Conservation (phyloP, 2,329 filamentous ascomycete species). For the Coleophoma eucalyptorum region DNA sequence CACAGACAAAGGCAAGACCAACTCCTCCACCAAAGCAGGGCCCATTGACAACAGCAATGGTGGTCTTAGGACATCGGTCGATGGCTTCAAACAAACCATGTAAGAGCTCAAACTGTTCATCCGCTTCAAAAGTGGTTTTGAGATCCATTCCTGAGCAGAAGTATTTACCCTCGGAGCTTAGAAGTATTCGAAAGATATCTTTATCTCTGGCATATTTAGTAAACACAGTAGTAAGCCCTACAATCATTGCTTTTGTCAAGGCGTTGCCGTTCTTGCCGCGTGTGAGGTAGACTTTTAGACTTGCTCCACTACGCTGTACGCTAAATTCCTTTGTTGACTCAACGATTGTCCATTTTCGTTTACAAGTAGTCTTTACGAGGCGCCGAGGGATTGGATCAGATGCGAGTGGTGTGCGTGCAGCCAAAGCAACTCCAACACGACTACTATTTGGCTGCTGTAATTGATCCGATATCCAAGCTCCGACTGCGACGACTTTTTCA, state of each 20-base stretch:
- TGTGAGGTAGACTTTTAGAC: constrained; percentile 28
- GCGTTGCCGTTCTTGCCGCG: constrained; percentile 34
- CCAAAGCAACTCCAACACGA: constrained; percentile 39
- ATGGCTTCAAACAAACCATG: constrained; percentile 32
- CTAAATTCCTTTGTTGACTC: constrained; percentile 13
- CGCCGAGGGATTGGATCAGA: not conserved
- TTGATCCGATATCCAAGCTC: constrained; percentile 52
- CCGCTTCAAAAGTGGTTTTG: not conserved
- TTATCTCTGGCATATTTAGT: constrained; percentile 16
- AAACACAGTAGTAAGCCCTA: constrained; percentile 26
- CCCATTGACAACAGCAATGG: constrained; percentile 36
- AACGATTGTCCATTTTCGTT: not conserved
- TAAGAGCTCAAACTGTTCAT: constrained; percentile 17
- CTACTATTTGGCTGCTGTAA: constrained; percentile 44
- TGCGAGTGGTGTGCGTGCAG: constrained; percentile 8
- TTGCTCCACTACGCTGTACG: constrained; percentile 26
- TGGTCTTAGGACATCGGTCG: constrained; percentile 34
- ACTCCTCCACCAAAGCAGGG: constrained; percentile 39
- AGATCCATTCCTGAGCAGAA: constrained; percentile 40
- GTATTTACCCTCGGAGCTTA: constrained; percentile 32
- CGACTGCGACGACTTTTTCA: constrained; percentile 48
- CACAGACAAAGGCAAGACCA: constrained; percentile 38
- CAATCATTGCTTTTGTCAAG: constrained; percentile 32
- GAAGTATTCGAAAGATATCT: constrained; percentile 29
- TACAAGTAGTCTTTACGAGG: not conserved